A percentile compares a stretch with the other conserved stretches of the same genome.
These are phyloP conservation scores for Phenoliferia sp. DNA, from an alignment of 1,284 basidiomycete species.

Conservation along the genomic window DNA sequence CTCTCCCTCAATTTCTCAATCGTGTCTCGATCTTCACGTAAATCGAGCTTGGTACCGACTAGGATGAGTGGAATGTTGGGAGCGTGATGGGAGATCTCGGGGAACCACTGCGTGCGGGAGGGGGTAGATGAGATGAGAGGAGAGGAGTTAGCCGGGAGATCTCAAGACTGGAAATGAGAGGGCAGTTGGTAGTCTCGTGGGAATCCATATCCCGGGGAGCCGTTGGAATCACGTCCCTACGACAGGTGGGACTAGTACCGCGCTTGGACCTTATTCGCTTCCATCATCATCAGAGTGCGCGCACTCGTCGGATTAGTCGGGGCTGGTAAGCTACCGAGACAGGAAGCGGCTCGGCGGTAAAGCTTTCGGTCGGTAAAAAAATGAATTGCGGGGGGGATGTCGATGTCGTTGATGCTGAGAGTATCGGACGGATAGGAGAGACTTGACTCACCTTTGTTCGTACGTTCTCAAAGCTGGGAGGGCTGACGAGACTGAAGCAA, in stretches of 20 bases:
- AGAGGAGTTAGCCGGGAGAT: background rate
- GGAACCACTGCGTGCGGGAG: conserved; percentile 72
- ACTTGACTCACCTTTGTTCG: conserved; percentile 83
- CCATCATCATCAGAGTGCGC: too few species aligned
- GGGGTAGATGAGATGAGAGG: background rate
- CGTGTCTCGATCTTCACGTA: conserved; percentile 88
- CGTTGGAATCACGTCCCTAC: too few species aligned
- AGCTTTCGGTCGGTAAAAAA: too few species aligned
- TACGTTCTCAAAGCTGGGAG: conserved; percentile 97
- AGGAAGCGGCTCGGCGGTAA: too few species aligned
- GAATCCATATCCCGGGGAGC: too few species aligned
- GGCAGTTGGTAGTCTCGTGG: too few species aligned
- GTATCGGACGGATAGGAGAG: background rate
- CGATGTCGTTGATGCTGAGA: too few species aligned
- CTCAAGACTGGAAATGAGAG: too few species aligned
- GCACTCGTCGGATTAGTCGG: background rate
- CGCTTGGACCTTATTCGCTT: too few species aligned
- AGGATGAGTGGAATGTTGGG: conserved; percentile 87
- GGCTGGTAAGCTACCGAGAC: too few species aligned
- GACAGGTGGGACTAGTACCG: too few species aligned
- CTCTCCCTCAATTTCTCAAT: conserved; percentile 90
- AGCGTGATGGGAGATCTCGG: conserved; percentile 94
- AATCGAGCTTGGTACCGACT: conserved; percentile 95
- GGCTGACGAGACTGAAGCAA: conserved; percentile 96
- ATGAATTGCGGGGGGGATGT: too few species aligned